Percentiles rank a stretch among this genome's conserved stretches.
These are phyloP conservation scores for Withania somnifera DNA, from an alignment of 305 asterid genomes.

Conservation along the genomic window DNA sequence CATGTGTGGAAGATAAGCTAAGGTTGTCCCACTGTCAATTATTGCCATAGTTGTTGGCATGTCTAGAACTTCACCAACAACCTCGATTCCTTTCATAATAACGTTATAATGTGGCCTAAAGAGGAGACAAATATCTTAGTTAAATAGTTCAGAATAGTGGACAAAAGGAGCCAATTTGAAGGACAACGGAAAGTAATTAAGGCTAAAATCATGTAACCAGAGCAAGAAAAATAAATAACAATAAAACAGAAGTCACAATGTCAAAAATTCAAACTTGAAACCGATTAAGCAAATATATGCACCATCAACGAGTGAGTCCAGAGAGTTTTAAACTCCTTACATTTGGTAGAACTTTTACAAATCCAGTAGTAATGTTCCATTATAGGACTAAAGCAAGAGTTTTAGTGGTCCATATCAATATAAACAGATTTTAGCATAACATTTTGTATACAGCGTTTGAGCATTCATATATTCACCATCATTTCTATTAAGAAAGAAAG, in stretches of 20 bases:
- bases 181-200: background rate
- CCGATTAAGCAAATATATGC: background rate
- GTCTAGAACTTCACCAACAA: slow-evolving; percentile 46
- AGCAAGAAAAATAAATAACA: background rate
- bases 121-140: background rate
- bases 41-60: slow-evolving; percentile 53
- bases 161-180: background rate
- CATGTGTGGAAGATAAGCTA: slow-evolving; percentile 60
- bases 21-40: slow-evolving; percentile 73
- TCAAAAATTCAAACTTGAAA: background rate
- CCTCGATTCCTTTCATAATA: slow-evolving; percentile 48
- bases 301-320: background rate
- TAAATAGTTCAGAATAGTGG: background rate
- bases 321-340: background rate
- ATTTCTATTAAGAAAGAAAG: no score
- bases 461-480: no score
- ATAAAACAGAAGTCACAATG: background rate
- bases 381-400: no score
- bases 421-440: no score
- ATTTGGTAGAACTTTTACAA: background rate
- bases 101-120: slow-evolving; percentile 69
- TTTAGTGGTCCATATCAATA: no score
- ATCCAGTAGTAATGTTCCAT: background rate
- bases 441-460: no score
- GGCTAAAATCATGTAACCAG: background rate